phyloP scores from a whole-genome alignment of 169 alveolate species.

The Plasmodium malariae region DNA sequence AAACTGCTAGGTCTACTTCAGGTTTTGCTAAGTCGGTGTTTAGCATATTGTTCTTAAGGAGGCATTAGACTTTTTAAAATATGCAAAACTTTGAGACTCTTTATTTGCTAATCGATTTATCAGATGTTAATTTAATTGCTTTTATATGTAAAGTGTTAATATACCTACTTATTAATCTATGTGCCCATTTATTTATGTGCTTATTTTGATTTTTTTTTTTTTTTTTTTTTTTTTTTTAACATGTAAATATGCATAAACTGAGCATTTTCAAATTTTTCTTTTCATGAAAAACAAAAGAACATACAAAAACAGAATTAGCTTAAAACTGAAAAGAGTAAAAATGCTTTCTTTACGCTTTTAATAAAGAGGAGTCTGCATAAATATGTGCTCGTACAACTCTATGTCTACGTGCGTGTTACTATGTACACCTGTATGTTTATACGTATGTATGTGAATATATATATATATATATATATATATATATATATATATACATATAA shows the following conservation, averaged over 20 bases:
- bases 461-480: no score
- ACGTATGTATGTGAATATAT: background rate
- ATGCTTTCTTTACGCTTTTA: no score
- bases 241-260: background rate
- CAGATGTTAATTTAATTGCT: no score
- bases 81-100: no score
- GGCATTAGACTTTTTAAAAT: background rate
- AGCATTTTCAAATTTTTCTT: background rate
- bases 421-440: background rate
- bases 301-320: background rate
- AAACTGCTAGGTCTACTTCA: constrained; percentile 39
- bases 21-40: constrained; percentile 51
- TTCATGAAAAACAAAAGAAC: background rate
- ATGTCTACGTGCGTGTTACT: background rate
- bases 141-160: no score
- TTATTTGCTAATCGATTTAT: no score
- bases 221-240: background rate
- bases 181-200: no score
- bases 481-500: background rate
- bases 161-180: no score
- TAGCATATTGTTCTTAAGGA: constrained; percentile 8
- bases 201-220: background rate
- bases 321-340: no score
- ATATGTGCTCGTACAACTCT: background rate
- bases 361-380: background rate